phyloP scores from a whole-genome alignment of 2,329 filamentous ascomycete species.

The Hypoxylon sp. region DNA sequence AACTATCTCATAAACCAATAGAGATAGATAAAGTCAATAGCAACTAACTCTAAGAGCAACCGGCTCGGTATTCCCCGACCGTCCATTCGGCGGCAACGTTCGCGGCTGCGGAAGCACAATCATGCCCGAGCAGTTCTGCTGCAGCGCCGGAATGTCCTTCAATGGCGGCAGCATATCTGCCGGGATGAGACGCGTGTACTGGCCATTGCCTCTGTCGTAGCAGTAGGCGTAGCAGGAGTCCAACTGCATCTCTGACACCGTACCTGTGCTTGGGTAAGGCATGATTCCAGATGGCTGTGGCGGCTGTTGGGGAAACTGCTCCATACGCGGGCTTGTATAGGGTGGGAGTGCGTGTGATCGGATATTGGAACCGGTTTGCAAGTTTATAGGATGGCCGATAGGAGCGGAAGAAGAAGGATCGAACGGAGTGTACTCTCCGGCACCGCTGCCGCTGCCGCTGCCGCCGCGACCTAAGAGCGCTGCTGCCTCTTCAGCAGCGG shows the following conservation, averaged over 20 bases:
- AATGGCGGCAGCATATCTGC: slow-evolving; percentile 68
- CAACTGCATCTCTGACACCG: slow-evolving; percentile 48
- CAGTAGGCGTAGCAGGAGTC: slow-evolving; percentile 64
- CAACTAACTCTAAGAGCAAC: slow-evolving; percentile 59
- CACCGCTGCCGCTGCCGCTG: background rate
- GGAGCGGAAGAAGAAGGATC: slow-evolving; percentile 27
- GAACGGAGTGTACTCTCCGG: slow-evolving; percentile 37
- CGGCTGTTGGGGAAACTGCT: slow-evolving; percentile 40
- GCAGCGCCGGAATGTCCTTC: slow-evolving; percentile 60
- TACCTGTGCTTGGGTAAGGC: slow-evolving; percentile 31
- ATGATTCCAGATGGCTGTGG: slow-evolving; percentile 18
- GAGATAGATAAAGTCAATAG: slow-evolving; percentile 9
- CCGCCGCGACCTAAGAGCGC: slow-evolving; percentile 26
- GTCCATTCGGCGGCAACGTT: slow-evolving; percentile 57
- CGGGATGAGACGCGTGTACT: slow-evolving; percentile 68
- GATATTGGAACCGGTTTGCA: slow-evolving; percentile 21
- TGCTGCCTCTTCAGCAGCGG: slow-evolving; percentile 34
- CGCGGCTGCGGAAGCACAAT: slow-evolving; percentile 62
- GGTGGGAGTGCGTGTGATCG: slow-evolving; percentile 16
- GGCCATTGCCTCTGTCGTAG: slow-evolving; percentile 67
- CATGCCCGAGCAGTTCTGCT: slow-evolving; percentile 61
- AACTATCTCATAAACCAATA: slow-evolving; percentile 1
- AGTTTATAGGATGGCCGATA: slow-evolving; percentile 14
- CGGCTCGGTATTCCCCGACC: slow-evolving; percentile 57
- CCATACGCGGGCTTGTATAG: slow-evolving; percentile 36